These are phyloP conservation scores for Phytomonas sp. DNA, from an alignment of 208 protist species.

Conservation along the genomic window DNA sequence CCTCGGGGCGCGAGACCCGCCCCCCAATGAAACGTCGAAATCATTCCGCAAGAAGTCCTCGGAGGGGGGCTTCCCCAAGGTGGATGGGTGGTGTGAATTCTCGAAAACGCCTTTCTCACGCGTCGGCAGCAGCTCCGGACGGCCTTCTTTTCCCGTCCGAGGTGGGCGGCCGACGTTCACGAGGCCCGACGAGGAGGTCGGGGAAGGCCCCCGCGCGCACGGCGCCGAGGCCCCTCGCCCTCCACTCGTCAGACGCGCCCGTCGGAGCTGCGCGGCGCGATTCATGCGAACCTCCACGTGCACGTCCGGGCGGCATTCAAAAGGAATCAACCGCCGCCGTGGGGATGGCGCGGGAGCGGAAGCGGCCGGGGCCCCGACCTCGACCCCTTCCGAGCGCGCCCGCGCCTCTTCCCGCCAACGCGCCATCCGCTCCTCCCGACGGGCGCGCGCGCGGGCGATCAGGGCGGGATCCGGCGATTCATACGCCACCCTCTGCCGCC, in stretches of 20 bases:
- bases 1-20: no score
- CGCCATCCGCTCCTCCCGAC: conserved; percentile 27
- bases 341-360: conserved; percentile 41
- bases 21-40: no score
- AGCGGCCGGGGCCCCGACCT: conserved; percentile 19
- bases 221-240: background rate
- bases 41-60: no score
- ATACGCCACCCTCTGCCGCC: background rate
- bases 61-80: no score
- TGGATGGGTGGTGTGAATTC: no score
- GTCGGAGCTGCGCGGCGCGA: conserved; percentile 41
- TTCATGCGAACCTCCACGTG: conserved; percentile 48
- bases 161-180: no score
- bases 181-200: background rate
- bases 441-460: conserved; percentile 26
- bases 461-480: background rate
- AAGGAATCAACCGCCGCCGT: conserved; percentile 58
- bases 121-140: no score
- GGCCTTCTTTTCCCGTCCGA: no score
- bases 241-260: conserved; percentile 24
- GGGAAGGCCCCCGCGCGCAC: background rate
- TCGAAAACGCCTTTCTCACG: no score
- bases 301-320: conserved; percentile 58
- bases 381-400: conserved; percentile 16
- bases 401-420: conserved; percentile 29